Evolutionary conservation across 352 stramenopile genomes (phyloP), one percentile per base, ranked within the genome.

Genomic region (Phytopythium chamaehyphon): DNA sequence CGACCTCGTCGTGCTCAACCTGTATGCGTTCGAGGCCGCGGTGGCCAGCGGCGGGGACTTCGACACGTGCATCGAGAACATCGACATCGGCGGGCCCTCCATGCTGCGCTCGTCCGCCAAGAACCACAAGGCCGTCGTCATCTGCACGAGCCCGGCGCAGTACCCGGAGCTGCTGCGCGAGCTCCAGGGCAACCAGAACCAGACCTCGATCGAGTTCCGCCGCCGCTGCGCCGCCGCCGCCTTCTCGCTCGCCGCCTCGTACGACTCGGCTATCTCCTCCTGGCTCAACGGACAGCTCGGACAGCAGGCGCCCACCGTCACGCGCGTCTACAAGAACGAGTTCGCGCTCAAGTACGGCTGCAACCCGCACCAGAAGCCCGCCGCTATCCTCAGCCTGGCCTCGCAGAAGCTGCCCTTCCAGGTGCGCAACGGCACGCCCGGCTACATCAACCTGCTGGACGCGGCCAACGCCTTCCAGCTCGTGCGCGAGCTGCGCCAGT

Each of bases 31-130:
- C 64, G 96, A 99, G 64, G 83, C 87, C 5, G 99, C 97, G 4
- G 97, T 99, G 15, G 88, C 91, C 16, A 86, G 73, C 28, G 83
- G 81, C 37, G 71, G 83, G 21, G 80, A 92, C 57, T 99, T 99
- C 64, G 96, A 98, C 66, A 98, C 96, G 61, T 99, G 97, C 82
- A 98, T 99, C 64, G 97, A 99, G 72, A 99, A 99, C 82, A 99
- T 99, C 66, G 97, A 99, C 71, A 99, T 99, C 75, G 97, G 97
- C 40, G 97, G 97, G 12, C 97, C 97, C 18, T 98, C 88, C 47
- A 99, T 99, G 97, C 78, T 99, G 33, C 93, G 97, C 44, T 98
- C 95, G 40, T 98, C 96, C 26, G 96, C 97, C 48, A 99, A 99
- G 84, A 99, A 99, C 81, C 97, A 99, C 84, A 88, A 93, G 61